A percentile compares a stretch with the other conserved stretches of the same genome.
These are phyloP conservation scores for Wolfiporia cocos DNA, from an alignment of 1,284 basidiomycete species.

Conservation along the genomic window DNA sequence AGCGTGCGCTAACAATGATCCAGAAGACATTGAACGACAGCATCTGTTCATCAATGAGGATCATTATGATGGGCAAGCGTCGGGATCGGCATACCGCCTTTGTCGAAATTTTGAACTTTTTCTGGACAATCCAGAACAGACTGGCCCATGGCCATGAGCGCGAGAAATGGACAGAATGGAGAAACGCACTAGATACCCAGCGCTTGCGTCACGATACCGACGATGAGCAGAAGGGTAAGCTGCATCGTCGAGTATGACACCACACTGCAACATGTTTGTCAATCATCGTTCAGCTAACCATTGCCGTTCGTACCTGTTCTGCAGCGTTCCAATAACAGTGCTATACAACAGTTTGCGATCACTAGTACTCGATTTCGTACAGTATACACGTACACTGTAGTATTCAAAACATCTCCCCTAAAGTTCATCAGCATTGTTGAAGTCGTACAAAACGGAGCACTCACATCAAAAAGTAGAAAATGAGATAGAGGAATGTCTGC, in stretches of 20 bases:
- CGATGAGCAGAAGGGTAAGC: conserved; percentile 66
- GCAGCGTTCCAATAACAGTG: conserved; percentile 74
- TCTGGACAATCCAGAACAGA: conserved; percentile 76
- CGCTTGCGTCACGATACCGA: conserved; percentile 71
- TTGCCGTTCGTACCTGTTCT: conserved; percentile 74
- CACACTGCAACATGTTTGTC: conserved; percentile 37
- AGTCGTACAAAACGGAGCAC: no score
- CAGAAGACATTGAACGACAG: conserved; percentile 67
- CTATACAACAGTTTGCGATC: conserved; percentile 25
- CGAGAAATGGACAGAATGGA: neutral
- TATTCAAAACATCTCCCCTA: conserved; percentile 60
- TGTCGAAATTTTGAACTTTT: conserved; percentile 62
- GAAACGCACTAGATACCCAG: conserved; percentile 67
- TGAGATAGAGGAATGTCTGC: conserved; percentile 70
- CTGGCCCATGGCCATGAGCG: conserved; percentile 27
- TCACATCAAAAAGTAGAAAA: conserved; percentile 75
- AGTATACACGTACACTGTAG: conserved; percentile 54
- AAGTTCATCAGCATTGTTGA: neutral
- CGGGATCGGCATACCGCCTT: conserved; percentile 44
- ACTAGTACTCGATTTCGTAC: neutral
- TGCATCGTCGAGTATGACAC: conserved; percentile 64
- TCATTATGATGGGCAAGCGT: neutral
- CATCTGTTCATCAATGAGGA: conserved; percentile 40
- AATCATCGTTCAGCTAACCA: no score
- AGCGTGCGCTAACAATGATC: conserved; percentile 43